A percentile compares a stretch with the other conserved stretches of the same genome.
Evolutionary conservation across 345 rosid genomes (phyloP).

Genomic region (Cardamine chenopodiifolia): DNA sequence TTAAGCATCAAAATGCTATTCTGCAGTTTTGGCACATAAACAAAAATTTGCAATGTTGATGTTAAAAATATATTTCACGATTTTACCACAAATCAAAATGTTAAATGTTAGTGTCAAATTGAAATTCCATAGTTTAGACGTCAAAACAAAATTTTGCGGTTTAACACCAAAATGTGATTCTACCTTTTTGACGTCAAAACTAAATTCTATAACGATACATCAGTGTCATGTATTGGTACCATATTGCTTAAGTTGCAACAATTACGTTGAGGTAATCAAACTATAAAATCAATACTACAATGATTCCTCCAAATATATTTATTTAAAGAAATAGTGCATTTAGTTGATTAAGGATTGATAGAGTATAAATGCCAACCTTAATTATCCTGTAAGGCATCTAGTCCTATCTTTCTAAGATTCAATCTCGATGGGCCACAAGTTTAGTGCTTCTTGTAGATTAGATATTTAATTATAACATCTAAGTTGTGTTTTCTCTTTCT

Average conservation of each 20-base stretch:
- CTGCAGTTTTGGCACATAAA: neutral
- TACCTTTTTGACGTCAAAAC: neutral
- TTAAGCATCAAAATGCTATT: neutral
- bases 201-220: neutral
- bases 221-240: neutral
- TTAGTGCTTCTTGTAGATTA: constrained; percentile 35
- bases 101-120: no score
- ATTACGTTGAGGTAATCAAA: neutral
- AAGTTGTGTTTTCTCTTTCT: neutral
- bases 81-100: no score
- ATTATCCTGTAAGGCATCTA: constrained; percentile 40
- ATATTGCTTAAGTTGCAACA: neutral
- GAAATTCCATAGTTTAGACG: neutral
- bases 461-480: constrained; percentile 37
- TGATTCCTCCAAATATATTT: constrained; percentile 20
- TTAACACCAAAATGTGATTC: neutral
- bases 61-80: no score
- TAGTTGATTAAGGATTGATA: constrained; percentile 11
- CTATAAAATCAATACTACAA: neutral
- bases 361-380: constrained; percentile 41
- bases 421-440: constrained; percentile 31
- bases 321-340: constrained; percentile 1
- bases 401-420: constrained; percentile 35
- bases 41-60: no score
- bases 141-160: neutral